phyloP scores from a whole-genome alignment of 441 rosid genomes.

The Pelargonium exstipulatum region DNA sequence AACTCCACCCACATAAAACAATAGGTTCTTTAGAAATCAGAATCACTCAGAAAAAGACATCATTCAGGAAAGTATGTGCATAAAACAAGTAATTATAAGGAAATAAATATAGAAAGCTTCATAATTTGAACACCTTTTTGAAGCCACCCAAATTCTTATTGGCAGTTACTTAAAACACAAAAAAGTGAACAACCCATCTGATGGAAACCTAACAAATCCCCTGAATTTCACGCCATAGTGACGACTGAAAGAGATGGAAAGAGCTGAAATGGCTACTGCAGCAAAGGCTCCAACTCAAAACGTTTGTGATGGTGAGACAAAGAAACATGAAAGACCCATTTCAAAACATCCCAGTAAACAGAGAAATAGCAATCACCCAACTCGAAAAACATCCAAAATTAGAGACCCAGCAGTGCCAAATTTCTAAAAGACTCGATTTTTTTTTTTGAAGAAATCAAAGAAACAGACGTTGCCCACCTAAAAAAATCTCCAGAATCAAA shows the following conservation, averaged over 20 bases:
- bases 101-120: background rate
- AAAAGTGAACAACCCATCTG: background rate
- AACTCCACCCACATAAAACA: conserved; percentile 4
- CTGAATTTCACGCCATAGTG: conserved; percentile 17
- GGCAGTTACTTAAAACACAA: background rate
- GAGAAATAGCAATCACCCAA: conserved; percentile 6
- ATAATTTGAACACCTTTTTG: background rate
- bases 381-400: background rate
- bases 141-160: background rate
- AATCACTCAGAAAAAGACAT: background rate
- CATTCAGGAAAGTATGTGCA: background rate
- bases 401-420: conserved; percentile 10
- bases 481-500: background rate
- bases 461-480: background rate
- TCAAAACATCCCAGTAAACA: background rate
- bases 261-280: background rate
- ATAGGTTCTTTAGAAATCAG: background rate
- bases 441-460: background rate
- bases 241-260: background rate
- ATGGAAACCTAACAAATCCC: conserved; percentile 16
- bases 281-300: background rate
- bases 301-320: background rate
- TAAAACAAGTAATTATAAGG: background rate
- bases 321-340: conserved; percentile 7
- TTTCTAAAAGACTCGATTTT: background rate